Evolutionary conservation across 371 early-diverging fungal genomes (phyloP), one percentile per base, ranked within the genome.

Genomic region (Mucor saturninus): DNA sequence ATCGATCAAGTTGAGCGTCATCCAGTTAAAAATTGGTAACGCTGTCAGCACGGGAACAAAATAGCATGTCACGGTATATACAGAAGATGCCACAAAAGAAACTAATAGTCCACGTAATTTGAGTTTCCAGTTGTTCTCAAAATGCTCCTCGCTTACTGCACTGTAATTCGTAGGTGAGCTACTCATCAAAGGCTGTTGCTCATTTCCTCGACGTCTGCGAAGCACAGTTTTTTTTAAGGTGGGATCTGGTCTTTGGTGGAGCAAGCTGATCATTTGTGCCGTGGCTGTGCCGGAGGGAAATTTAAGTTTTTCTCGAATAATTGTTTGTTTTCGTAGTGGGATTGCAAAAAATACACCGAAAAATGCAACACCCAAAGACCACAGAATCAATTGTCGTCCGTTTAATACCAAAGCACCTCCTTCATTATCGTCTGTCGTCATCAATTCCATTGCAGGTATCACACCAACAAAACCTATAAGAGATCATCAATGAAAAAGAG

Each of bases 311-410:
- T 93, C 92, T 48, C 86, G 81, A 43, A 95, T 82, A 43, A 93
- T 88, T 0, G 89, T 90, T 64, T 93, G 93, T 38, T 82, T 85
- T 48, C 95, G 76, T 49, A 95, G 69, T 5, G 94, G 94, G 2
- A 95, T 83, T 4, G 93, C 95, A 72, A 95, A 94, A 65, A 94
- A 94, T 6, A 95, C 90, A 30, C 95, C 95, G 77, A 92, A 95
- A 73, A 92, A 91, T 6, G 93, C 89, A 52, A 93, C 80, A 5
- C 86, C 93, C n/a, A 93, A 62, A 8, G 90, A 87, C 94, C 94
- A 94, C 0, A 92, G 62, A 14, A 89, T 78, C 57, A 93, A 64
- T 64, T 89, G 79, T 39, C 74, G 65, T 9, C 77, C 78, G 11
- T 75, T 77, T 2, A 77, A 50, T 10, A 80, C 53, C 45, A 84